Conservation (phyloP, 108 stramenopile species). For the Cyclotella sp. region DNA sequence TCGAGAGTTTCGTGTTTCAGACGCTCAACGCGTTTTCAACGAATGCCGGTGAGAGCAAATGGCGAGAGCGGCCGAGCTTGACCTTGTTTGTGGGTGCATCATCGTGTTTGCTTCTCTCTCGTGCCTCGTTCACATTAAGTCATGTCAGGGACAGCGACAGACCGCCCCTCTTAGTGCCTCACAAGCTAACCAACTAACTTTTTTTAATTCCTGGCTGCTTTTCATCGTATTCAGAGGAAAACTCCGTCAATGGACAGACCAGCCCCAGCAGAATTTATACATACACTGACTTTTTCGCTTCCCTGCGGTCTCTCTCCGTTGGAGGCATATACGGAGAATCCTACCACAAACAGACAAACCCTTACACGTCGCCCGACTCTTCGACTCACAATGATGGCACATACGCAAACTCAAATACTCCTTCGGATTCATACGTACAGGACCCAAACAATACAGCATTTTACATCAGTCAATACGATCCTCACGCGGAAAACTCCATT, state of each 20-base stretch:
- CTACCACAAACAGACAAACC: conserved; percentile 23
- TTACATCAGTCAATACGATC: conserved; percentile 29
- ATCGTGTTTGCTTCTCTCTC: too few species aligned
- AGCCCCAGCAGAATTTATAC: conserved; percentile 38
- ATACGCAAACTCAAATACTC: neutral
- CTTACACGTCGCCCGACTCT: neutral
- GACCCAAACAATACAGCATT: conserved; percentile 18
- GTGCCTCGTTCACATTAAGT: neutral
- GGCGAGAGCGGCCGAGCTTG: too few species aligned
- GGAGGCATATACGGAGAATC: conserved; percentile 27
- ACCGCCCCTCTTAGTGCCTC: too few species aligned
- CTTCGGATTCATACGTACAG: neutral
- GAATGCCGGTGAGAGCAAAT: conserved; percentile 8
- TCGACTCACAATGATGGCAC: neutral
- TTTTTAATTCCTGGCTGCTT: neutral
- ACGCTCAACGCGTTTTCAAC: conserved; percentile 24
- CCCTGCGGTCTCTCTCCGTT: conserved; percentile 23
- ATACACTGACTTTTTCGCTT: conserved; percentile 28
- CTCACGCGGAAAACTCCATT: conserved; percentile 8
- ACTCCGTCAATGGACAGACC: neutral
- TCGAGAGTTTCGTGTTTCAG: conserved; percentile 42
- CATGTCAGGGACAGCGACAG: neutral
- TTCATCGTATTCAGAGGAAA: neutral
- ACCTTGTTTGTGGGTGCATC: too few species aligned
- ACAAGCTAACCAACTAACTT: neutral